Evolutionary conservation across 805 yeast genomes (phyloP), one percentile per base, ranked within the genome.

Genomic region (Yarrowia keelungensis): DNA sequence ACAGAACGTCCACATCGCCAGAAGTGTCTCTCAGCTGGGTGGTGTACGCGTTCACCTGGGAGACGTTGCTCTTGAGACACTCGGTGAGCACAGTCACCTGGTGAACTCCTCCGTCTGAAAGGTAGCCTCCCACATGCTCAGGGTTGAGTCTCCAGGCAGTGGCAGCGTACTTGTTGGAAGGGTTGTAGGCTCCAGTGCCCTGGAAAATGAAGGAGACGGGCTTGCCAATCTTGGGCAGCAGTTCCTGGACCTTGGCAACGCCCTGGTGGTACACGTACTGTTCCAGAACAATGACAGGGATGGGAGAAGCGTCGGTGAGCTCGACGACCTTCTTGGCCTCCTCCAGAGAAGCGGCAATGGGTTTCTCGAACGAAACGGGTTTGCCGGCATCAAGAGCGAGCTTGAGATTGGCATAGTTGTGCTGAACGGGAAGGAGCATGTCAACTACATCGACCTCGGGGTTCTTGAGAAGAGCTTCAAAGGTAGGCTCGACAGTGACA

Each of bases 61-160:
- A 86, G 15, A 92, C 88, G 32, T 83, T 81, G 54, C 56, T 47
- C 67, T 98, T 98, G 68, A 94, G 81, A 19, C 92, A 87, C 70
- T 87, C 91, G 9, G 97, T 92, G 72, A 93, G 83, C 46, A 92
- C 80, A 2, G 97, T 97, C 77, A 93, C 81, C 78, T 93, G 98
- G 79, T 94, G 98, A 32, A 94, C 98, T 76, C 98, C 98, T 75
- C 97, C 98, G 75, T 94, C 98, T 69, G 94, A 88, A 74, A 94
- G 81, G 79, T 83, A 93, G 0, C 98, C 98, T 68, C 98, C 98
- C 72, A 92, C 85, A 76, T 94, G 98, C 78, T 91, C 88, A 41
- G 98, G 98, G 59, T 88, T 83, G 76, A 85, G 86, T 83, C 98
- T 89, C 98, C 98, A 94, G 15, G 87, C 68, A 1, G 98, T 93